These are phyloP conservation scores for Phialocephala sp. DNA, from an alignment of 2,329 filamentous ascomycete species.

Conservation along the genomic window DNA sequence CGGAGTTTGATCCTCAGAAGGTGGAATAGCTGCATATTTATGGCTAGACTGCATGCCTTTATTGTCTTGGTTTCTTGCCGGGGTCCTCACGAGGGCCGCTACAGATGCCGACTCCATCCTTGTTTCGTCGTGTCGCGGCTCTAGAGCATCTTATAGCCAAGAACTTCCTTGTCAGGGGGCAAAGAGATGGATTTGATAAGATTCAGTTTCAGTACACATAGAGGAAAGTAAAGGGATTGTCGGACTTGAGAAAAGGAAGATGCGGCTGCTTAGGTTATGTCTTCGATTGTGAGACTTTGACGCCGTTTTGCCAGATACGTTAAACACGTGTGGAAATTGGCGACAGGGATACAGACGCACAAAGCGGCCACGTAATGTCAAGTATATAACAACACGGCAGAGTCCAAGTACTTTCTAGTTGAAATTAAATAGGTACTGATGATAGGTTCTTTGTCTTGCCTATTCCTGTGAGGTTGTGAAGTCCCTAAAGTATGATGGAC, in stretches of 20 bases:
- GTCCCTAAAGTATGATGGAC: not conserved
- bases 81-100: slow-evolving; percentile 15
- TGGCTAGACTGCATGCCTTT: slow-evolving; percentile 15
- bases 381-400: not conserved
- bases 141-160: slow-evolving; percentile 4
- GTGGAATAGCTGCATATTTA: slow-evolving; percentile 35
- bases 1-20: slow-evolving; percentile 5
- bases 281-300: slow-evolving; percentile 4
- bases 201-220: slow-evolving; percentile 18
- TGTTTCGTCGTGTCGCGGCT: slow-evolving; percentile 8
- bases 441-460: not conserved
- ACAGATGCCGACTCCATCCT: slow-evolving; percentile 21
- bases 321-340: slow-evolving; percentile 22
- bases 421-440: not conserved
- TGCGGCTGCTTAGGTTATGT: not conserved
- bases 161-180: slow-evolving; percentile 16
- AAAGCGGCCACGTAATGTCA: slow-evolving; percentile 11
- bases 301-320: slow-evolving; percentile 15
- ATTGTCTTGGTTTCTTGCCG: slow-evolving; percentile 8
- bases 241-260: not conserved
- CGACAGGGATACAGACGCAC: not conserved
- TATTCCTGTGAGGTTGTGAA: not conserved
- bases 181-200: slow-evolving; percentile 5
- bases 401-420: not conserved
- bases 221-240: slow-evolving; percentile 10